phyloP scores from a whole-genome alignment of 2,329 filamentous ascomycete genomes.

The Bipolaris zeicola region DNA sequence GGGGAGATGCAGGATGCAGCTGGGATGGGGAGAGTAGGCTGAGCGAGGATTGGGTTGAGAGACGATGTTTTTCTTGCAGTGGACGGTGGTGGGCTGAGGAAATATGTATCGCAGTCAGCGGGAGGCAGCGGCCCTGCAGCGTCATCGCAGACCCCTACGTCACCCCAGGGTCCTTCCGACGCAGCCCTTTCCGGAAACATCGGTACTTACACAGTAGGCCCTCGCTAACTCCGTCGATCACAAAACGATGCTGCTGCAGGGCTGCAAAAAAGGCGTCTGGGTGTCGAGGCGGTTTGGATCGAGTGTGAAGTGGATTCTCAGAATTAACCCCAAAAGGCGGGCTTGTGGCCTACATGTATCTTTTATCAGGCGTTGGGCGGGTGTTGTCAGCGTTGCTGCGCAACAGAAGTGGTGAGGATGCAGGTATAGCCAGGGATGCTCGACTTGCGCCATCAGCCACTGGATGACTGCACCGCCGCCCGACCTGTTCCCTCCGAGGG shows the following conservation, averaged over 20 bases:
- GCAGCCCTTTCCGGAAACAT: slow-evolving; percentile 12
- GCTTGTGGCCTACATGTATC: neutral
- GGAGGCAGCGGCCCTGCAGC: slow-evolving; percentile 27
- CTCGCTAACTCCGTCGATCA: slow-evolving; percentile 13
- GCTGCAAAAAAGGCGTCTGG: neutral
- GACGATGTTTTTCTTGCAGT: neutral
- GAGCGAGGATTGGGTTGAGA: slow-evolving; percentile 3
- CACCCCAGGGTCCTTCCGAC: slow-evolving; percentile 18
- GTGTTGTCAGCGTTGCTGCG: slow-evolving; percentile 18
- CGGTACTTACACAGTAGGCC: slow-evolving; percentile 10
- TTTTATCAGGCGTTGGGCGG: slow-evolving; percentile 21
- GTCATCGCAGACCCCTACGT: slow-evolving; percentile 29
- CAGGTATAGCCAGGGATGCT: slow-evolving; percentile 16
- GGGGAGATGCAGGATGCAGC: slow-evolving; percentile 5
- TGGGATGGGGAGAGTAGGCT: slow-evolving; percentile 3
- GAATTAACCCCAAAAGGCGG: neutral
- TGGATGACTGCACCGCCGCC: slow-evolving; percentile 10
- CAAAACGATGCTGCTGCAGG: neutral
- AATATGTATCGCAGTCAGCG: slow-evolving; percentile 25
- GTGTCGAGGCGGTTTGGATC: neutral
- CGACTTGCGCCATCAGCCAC: slow-evolving; percentile 6
- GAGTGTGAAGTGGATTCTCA: no score
- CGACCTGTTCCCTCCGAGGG: slow-evolving; percentile 5
- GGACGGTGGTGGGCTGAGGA: slow-evolving; percentile 10
- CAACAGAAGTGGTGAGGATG: slow-evolving; percentile 22